Evolutionary conservation across 2,329 filamentous ascomycete genomes (phyloP).

Genomic region (Nemania bipapillata): DNA sequence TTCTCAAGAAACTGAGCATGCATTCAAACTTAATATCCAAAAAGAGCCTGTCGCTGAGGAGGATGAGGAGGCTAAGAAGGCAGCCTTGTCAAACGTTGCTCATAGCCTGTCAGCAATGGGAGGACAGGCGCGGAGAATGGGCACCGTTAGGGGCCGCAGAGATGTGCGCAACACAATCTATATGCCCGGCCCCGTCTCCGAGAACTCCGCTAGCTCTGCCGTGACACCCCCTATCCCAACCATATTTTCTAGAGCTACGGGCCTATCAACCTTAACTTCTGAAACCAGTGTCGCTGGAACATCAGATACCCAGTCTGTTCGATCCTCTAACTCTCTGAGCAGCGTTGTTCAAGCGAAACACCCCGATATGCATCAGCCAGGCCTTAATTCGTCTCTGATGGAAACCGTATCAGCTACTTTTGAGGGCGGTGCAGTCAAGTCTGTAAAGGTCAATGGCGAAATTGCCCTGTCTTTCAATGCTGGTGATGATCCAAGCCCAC

Average conservation of each 20-base stretch:
- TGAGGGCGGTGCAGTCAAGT: conserved; percentile 75
- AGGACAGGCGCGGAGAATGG: conserved; percentile 73
- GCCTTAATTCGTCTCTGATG: conserved; percentile 87
- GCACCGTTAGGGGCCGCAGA: conserved; percentile 85
- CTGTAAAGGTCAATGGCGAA: conserved; percentile 83
- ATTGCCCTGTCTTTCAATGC: conserved; percentile 85
- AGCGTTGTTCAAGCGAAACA: conserved; percentile 77
- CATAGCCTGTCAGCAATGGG: conserved; percentile 74
- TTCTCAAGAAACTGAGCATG: conserved; percentile 69
- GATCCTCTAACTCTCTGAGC: conserved; percentile 83
- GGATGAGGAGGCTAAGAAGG: conserved; percentile 77
- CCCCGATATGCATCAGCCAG: conserved; percentile 80
- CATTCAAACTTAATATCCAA: conserved; percentile 83
- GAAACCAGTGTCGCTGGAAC: conserved; percentile 67
- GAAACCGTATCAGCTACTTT: conserved; percentile 91
- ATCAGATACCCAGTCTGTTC: conserved; percentile 90
- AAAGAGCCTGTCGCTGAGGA: conserved; percentile 82
- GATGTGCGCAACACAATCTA: conserved; percentile 94
- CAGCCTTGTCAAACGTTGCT: conserved; percentile 78
- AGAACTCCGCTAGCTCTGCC: conserved; percentile 42
- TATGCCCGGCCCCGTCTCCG: conserved; percentile 63
- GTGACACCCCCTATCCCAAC: conserved; percentile 55
- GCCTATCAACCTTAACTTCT: conserved; percentile 68
- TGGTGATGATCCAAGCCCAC: conserved; percentile 59
- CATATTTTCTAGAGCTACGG: conserved; percentile 57